These are phyloP conservation scores for Xylariaceae sp. DNA, from an alignment of 2,329 filamentous ascomycete species.

Conservation along the genomic window DNA sequence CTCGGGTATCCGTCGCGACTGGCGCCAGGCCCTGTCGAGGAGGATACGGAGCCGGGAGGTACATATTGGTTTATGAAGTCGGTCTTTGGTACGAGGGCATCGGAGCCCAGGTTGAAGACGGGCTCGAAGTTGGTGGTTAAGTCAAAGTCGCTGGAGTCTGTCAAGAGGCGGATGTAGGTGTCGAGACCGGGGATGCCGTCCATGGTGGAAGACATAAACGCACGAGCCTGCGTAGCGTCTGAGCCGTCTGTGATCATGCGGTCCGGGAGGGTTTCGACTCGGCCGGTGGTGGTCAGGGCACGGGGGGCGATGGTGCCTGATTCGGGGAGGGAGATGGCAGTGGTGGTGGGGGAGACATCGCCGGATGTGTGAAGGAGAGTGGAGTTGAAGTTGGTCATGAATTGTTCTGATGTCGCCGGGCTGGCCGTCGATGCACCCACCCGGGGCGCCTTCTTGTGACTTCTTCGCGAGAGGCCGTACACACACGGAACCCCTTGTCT, in stretches of 20 bases:
- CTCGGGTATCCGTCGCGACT: not conserved
- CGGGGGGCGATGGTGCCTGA: not conserved
- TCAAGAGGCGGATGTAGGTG: not conserved
- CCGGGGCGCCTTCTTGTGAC: conserved; percentile 2
- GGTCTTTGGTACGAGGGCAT: not conserved
- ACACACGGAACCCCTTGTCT: not conserved
- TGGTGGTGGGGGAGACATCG: not conserved
- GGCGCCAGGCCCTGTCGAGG: not conserved
- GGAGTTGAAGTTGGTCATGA: not conserved
- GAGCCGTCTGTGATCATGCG: not conserved
- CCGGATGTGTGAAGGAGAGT: not conserved
- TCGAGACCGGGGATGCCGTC: not conserved
- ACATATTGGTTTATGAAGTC: not conserved
- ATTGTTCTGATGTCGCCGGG: not conserved
- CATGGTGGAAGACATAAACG: not conserved
- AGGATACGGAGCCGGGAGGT: not conserved
- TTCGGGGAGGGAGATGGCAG: not conserved
- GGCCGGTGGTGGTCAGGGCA: not conserved
- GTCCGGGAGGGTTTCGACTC: not conserved
- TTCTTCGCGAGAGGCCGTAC: conserved; percentile 8
- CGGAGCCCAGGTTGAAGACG: not conserved
- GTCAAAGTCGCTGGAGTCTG: not conserved
- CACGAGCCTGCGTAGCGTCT: not conserved
- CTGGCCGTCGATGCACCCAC: not conserved
- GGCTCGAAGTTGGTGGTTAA: not conserved